Base-by-base conservation (phyloP, 208 protist species). In the Trypanosoma congolense region DNA sequence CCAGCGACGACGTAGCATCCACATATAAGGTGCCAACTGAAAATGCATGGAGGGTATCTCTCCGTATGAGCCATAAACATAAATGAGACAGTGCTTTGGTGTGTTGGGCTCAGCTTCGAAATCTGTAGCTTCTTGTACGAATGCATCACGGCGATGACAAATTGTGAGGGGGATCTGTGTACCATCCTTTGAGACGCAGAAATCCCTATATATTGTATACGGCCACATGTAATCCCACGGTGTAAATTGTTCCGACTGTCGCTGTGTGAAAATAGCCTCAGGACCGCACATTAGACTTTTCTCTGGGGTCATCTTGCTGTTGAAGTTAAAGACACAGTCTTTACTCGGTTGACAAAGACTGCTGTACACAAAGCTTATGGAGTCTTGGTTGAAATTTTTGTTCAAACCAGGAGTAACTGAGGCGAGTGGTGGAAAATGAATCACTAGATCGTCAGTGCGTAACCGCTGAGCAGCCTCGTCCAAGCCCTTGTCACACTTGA, bases 151-250 rank as follows among this genome's bases (percentile, higher is more conserved):
- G 9, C 82, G 76, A 22, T 95, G 88, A 50, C 84, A 92, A 49
- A 95, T 92, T 10, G 88, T 95, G 35, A 95, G 83, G 25, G 88
- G 88, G 25, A 95, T 86, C 48, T 92, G 74, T 29, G 82, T 92
- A 10, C 85, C 88, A 59, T 95, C 88, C 22, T 79, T 71, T 4
- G 83, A 87, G 12, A 87, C 66, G 49, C 83, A 91, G 12, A 92
- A 65, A 47, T 95, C 88, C 45, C 88, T 82, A 54, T 92, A 95
- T 54, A 92, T 90, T 68, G 73, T 90, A 67, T 95, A 92, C 2
- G 88, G 88, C 85, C 88, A 95, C 88, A 95, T 95, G 73, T 95
- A 95, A 64, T 95, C 88, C 82, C 81, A 92, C 45, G 88, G 85
- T 4, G 84, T 95, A 54, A 91, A 91, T 55, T 90, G 81, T 65